Evolutionary conservation across 2,329 filamentous ascomycete genomes (phyloP).

Genomic region (Exophiala aquamarina): DNA sequence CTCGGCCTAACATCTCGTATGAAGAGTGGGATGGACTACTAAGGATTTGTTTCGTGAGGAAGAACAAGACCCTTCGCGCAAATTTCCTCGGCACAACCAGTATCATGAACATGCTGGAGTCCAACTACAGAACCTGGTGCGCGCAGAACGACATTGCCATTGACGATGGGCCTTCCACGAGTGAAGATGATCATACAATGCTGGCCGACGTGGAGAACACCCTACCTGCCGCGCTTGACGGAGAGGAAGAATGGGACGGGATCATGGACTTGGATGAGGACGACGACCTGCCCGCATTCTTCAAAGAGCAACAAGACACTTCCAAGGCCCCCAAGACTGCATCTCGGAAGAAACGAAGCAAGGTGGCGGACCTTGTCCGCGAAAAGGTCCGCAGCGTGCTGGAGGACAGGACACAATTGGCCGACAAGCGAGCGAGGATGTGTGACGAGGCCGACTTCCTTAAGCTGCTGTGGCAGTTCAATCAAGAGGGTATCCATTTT

Average conservation of each 20-base stretch:
- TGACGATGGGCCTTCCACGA: constrained; percentile 61
- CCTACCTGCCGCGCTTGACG: constrained; percentile 33
- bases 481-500: constrained; percentile 91
- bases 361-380: constrained; percentile 76
- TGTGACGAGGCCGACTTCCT: constrained; percentile 94
- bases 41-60: constrained; percentile 77
- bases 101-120: constrained; percentile 77
- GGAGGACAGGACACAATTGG: constrained; percentile 74
- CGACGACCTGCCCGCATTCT: constrained; percentile 79
- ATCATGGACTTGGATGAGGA: constrained; percentile 49
- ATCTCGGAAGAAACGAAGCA: constrained; percentile 71
- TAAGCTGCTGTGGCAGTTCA: constrained; percentile 77
- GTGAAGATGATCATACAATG: constrained; percentile 36
- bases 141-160: constrained; percentile 78
- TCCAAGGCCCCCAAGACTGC: constrained; percentile 38
- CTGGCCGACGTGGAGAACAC: constrained; percentile 33
- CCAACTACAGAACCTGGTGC: constrained; percentile 88
- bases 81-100: constrained; percentile 78
- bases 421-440: constrained; percentile 77
- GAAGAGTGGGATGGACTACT: constrained; percentile 94
- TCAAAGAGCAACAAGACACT: constrained; percentile 60
- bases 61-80: constrained; percentile 86
- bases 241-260: constrained; percentile 50
- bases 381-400: constrained; percentile 85
- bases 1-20: constrained; percentile 83